These are phyloP conservation scores for Erigeron philadelphicus DNA, from an alignment of 140 eudicot genomes.

Conservation along the genomic window DNA sequence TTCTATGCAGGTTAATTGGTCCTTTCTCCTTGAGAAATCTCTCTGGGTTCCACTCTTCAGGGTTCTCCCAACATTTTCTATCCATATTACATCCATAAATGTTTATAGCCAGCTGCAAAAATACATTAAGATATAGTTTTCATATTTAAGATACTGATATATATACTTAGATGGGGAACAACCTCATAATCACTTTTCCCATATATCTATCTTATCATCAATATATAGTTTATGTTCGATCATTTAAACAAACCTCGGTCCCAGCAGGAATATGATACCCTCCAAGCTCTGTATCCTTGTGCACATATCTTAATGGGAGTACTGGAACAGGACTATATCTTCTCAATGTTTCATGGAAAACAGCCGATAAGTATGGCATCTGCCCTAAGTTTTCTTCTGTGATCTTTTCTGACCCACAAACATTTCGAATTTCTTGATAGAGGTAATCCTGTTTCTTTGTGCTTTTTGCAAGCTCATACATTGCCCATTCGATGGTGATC, in stretches of 20 bases:
- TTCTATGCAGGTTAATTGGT: background rate
- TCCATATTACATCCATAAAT: constrained; percentile 13
- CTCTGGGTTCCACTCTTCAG: constrained; percentile 6
- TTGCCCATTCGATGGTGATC: constrained; percentile 65
- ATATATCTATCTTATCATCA: background rate
- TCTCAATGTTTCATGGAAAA: constrained; percentile 6
- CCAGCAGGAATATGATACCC: constrained; percentile 15
- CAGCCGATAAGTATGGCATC: background rate
- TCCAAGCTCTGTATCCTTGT: constrained; percentile 1
- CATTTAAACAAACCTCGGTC: constrained; percentile 4
- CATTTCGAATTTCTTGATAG: constrained; percentile 39
- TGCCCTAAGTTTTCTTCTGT: constrained; percentile 41
- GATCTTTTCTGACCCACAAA: constrained; percentile 47
- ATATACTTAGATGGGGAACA: no score
- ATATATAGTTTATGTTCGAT: background rate
- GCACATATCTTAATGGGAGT: constrained; percentile 7
- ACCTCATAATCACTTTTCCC: no score
- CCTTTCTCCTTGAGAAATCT: constrained; percentile 9
- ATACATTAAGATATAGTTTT: background rate
- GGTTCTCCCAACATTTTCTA: constrained; percentile 7
- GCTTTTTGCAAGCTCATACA: constrained; percentile 60
- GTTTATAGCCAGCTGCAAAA: constrained; percentile 2
- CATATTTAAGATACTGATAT: background rate
- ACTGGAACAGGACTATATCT: background rate
- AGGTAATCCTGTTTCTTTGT: constrained; percentile 43